Conservation (phyloP, 768 basidiomycete genomes). For the Pulveroboletus sp. region DNA sequence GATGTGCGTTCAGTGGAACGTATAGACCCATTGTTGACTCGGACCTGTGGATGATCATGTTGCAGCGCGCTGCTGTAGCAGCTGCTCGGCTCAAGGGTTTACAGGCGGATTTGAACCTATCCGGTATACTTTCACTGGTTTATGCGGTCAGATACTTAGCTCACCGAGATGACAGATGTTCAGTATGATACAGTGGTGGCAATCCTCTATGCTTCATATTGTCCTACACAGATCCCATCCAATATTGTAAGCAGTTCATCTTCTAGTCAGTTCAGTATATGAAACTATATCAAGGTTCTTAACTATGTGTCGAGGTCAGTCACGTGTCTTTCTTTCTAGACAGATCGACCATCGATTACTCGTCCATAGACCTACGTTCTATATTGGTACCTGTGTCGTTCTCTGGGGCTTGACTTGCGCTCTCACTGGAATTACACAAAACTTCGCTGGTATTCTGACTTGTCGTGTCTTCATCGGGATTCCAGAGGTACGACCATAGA, state of each 20-base stretch:
- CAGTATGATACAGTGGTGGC: conserved; percentile 56
- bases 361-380: conserved; percentile 49
- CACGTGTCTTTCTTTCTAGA: background rate
- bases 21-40: background rate
- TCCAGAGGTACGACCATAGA: conserved; percentile 41
- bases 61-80: conserved; percentile 47
- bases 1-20: conserved; percentile 42
- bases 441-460: conserved; percentile 51
- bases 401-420: conserved; percentile 63
- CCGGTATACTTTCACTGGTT: conserved; percentile 29
- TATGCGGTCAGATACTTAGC: too few species aligned
- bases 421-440: conserved; percentile 57
- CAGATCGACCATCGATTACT: background rate
- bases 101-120: conserved; percentile 44
- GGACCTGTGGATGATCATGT: background rate
- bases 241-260: conserved; percentile 3
- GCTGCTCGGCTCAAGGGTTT: conserved; percentile 49
- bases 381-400: conserved; percentile 57
- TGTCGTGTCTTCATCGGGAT: conserved; percentile 62
- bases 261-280: background rate
- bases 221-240: conserved; percentile 49
- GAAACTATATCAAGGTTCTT: conserved; percentile 38
- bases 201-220: conserved; percentile 56
- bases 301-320: conserved; percentile 49
- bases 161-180: conserved; percentile 35